Base-by-base conservation (phyloP, 78 protist genomes). In the Dictyostelium intermedium region DNA sequence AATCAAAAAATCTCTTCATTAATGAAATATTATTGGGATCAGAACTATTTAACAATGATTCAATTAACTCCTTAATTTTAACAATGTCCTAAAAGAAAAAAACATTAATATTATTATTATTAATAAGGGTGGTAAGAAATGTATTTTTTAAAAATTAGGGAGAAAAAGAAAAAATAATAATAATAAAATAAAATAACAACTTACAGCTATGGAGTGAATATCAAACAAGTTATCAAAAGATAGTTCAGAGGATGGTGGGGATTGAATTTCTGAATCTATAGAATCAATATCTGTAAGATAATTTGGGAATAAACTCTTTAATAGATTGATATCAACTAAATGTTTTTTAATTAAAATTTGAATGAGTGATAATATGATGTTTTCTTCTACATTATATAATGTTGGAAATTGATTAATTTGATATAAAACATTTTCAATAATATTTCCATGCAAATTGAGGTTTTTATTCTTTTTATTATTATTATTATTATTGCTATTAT, bases 311-410 rank as follows among this genome's bases (percentile, higher is more conserved):
- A 56, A 30, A 27, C 35, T 35, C 25, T 82, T 82, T 30, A 82
- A 25, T 2, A 56, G 39, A 20, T 27, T 50, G 27, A 35, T 32
- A 82, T 82, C 74, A 20, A 82, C 70, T 13, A 82, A 56, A 82
- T 82, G 37, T 16, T 82, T 82, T 82, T 82, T 82, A 16, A 82
- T 56, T 35, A 82, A 34, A 56, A 82, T 56, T 82, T 82, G 86
- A 32, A 82, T 82, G 18, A 82, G 39, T 25, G 86, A 14, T 5
- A 82, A 18, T 82, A 82, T 25, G 10, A 60, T 56, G 23, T 50
- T 56, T 2, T 82, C 86, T 35, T 56, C 77, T 18, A 60, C 37
- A 14, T 60, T 35, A 30, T 9, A 27, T 35, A 82, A 35, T 14
- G 47, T 30, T 50, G 86, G 74, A n/a, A 56, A 82, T 56, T 82